Percentiles rank a stretch among this genome's conserved stretches.
Conservation (phyloP, 1,139 yeast genomes). For the Sugiyamaella paludigena region DNA sequence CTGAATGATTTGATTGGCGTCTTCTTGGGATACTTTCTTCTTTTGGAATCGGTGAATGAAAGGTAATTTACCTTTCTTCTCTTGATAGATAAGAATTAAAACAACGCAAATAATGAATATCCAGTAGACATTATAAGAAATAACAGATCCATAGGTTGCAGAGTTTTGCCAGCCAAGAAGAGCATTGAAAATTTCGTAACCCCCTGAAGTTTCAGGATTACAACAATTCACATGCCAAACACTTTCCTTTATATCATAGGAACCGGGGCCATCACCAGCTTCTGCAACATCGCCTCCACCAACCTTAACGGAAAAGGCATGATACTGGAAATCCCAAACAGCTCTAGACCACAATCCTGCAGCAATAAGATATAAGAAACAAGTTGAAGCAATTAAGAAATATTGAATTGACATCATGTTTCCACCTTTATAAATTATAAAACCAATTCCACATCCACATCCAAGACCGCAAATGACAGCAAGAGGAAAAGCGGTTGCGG, state of each 20-base stretch:
- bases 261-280: conserved; percentile 91
- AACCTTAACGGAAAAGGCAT: conserved; percentile 60
- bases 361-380: conserved; percentile 81
- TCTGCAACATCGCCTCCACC: conserved; percentile 83
- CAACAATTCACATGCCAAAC: conserved; percentile 99
- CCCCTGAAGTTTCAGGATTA: conserved; percentile 84
- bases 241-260: conserved; percentile 73
- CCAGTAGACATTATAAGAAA: conserved; percentile 80
- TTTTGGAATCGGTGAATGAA: conserved; percentile 24
- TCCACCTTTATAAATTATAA: conserved; percentile 71
- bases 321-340: conserved; percentile 84
- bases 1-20: conserved; percentile 33
- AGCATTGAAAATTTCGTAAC: conserved; percentile 93
- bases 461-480: conserved; percentile 73
- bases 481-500: conserved; percentile 76
- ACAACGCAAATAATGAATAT: conserved; percentile 54
- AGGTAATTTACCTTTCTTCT: conserved; percentile 44
- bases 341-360: conserved; percentile 91
- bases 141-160: conserved; percentile 91
- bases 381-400: conserved; percentile 79
- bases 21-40: conserved; percentile 30
- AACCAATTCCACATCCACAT: conserved; percentile 67
- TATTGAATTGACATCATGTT: conserved; percentile 73
- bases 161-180: conserved; percentile 94
- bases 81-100: conserved; percentile 54